These are phyloP conservation scores for Nissolia schottii DNA, from an alignment of 306 rosid genomes.

Conservation along the genomic window DNA sequence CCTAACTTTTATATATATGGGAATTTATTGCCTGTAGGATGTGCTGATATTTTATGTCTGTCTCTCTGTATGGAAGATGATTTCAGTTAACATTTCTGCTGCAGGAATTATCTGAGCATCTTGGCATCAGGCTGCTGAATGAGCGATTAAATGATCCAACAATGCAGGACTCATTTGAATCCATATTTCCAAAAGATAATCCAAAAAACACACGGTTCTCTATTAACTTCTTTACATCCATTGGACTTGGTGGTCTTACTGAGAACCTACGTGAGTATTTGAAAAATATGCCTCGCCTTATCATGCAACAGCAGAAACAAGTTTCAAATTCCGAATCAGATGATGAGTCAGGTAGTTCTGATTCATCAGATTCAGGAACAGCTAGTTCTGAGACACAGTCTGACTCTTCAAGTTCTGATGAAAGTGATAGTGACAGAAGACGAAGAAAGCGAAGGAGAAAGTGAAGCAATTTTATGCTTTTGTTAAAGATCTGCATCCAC, in stretches of 20 bases:
- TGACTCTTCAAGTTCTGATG: constrained; percentile 50
- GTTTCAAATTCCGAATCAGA: constrained; percentile 60
- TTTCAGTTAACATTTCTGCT: constrained; percentile 29
- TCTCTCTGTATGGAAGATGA: constrained; percentile 13
- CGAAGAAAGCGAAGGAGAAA: constrained; percentile 54
- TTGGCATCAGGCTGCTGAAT: constrained; percentile 62
- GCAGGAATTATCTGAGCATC: constrained; percentile 90
- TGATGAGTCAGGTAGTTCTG: constrained; percentile 45
- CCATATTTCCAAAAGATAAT: constrained; percentile 74
- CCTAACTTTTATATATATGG: too few species aligned
- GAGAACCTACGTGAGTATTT: constrained; percentile 84
- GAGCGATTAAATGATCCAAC: constrained; percentile 61
- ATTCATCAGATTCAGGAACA: constrained; percentile 48
- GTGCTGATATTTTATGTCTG: background rate
- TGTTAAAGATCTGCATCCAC: background rate
- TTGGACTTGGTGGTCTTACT: constrained; percentile 93
- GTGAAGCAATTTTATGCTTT: constrained; percentile 8
- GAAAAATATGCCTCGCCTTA: constrained; percentile 89
- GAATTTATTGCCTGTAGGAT: background rate
- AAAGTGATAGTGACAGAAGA: constrained; percentile 35
- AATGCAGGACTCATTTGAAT: constrained; percentile 69
- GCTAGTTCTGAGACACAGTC: constrained; percentile 44
- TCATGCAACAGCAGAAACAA: constrained; percentile 78
- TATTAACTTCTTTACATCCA: constrained; percentile 90
- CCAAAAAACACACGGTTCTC: constrained; percentile 91